Percentiles rank a stretch among this genome's conserved stretches.
These are phyloP conservation scores for Colletotrichum sp. DNA, from an alignment of 2,329 filamentous ascomycete species.

Conservation along the genomic window DNA sequence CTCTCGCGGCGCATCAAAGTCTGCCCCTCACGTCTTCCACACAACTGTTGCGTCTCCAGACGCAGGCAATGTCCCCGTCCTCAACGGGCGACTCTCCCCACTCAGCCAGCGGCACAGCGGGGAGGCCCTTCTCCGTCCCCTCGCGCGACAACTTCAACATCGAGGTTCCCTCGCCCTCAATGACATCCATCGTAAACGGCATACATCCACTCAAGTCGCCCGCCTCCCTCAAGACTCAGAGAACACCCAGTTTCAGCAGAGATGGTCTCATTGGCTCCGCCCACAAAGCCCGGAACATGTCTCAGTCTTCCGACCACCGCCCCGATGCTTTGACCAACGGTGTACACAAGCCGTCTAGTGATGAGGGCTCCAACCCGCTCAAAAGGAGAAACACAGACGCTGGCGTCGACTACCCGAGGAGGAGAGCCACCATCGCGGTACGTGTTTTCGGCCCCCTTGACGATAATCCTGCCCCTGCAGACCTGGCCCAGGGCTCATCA, in stretches of 20 bases:
- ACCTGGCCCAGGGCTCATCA: not conserved
- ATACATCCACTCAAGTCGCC: slow-evolving; percentile 55
- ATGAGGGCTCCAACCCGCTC: slow-evolving; percentile 62
- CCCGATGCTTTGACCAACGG: slow-evolving; percentile 47
- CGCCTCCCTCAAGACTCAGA: slow-evolving; percentile 49
- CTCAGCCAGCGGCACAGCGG: slow-evolving; percentile 42
- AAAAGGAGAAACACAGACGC: slow-evolving; percentile 68
- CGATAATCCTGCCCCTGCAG: slow-evolving; percentile 10
- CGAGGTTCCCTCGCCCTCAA: slow-evolving; percentile 51
- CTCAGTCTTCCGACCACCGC: slow-evolving; percentile 57
- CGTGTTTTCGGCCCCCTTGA: slow-evolving; percentile 31
- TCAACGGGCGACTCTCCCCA: slow-evolving; percentile 59
- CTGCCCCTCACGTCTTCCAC: slow-evolving; percentile 25
- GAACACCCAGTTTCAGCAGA: slow-evolving; percentile 56
- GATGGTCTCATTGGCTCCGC: slow-evolving; percentile 59
- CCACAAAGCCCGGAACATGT: slow-evolving; percentile 59
- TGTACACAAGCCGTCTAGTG: slow-evolving; percentile 47
- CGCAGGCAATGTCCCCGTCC: slow-evolving; percentile 54
- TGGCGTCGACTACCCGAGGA: slow-evolving; percentile 66
- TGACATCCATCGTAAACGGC: slow-evolving; percentile 46
- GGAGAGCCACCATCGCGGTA: slow-evolving; percentile 71
- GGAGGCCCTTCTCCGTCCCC: slow-evolving; percentile 49
- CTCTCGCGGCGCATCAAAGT: slow-evolving; percentile 10
- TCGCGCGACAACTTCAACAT: slow-evolving; percentile 53
- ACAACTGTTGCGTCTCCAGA: slow-evolving; percentile 24